A percentile compares a stretch with the other conserved stretches of the same genome.
phyloP scores from a whole-genome alignment of 1,284 basidiomycete genomes.

The Flammula alnicola region DNA sequence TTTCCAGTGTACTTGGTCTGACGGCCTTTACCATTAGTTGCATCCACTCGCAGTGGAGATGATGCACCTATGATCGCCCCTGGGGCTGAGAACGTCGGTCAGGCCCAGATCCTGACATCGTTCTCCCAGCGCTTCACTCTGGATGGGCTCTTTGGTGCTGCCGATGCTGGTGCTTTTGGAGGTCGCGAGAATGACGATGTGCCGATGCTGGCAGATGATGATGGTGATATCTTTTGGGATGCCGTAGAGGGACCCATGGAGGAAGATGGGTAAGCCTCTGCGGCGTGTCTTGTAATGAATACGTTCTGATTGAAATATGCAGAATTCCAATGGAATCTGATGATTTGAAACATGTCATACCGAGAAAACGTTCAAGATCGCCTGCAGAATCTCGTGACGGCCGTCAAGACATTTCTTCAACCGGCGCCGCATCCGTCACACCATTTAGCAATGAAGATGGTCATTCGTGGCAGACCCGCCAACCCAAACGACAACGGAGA shows the following conservation, averaged over 20 bases:
- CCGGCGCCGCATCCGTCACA: slow-evolving; percentile 7
- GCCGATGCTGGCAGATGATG: slow-evolving; percentile 41
- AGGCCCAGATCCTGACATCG: slow-evolving; percentile 68
- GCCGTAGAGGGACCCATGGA: slow-evolving; percentile 42
- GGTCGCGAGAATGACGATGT: slow-evolving; percentile 35
- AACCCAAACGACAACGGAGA: slow-evolving; percentile 64
- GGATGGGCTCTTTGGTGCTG: slow-evolving; percentile 74
- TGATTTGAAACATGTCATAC: slow-evolving; percentile 40
- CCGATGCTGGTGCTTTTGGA: slow-evolving; percentile 76
- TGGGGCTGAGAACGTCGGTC: slow-evolving; percentile 75
- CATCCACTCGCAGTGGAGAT: slow-evolving; percentile 24
- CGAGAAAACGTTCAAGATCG: slow-evolving; percentile 48
- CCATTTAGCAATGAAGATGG: slow-evolving; percentile 9
- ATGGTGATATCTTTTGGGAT: slow-evolving; percentile 41
- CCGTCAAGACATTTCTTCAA: slow-evolving; percentile 18
- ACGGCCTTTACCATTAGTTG: slow-evolving; percentile 18
- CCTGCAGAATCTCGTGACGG: slow-evolving; percentile 39
- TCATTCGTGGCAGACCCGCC: slow-evolving; percentile 37
- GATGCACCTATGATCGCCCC: slow-evolving; percentile 52
- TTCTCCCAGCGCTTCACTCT: slow-evolving; percentile 78
- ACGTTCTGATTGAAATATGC: slow-evolving; percentile 1
- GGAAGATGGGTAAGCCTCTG: slow-evolving; percentile 50
- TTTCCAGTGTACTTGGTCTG: slow-evolving; percentile 9
- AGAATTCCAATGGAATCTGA: slow-evolving; percentile 48
- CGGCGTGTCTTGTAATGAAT: slow-evolving; percentile 4